Base-by-base conservation (phyloP, 768 basidiomycete species). In the Boletellus sp. region DNA sequence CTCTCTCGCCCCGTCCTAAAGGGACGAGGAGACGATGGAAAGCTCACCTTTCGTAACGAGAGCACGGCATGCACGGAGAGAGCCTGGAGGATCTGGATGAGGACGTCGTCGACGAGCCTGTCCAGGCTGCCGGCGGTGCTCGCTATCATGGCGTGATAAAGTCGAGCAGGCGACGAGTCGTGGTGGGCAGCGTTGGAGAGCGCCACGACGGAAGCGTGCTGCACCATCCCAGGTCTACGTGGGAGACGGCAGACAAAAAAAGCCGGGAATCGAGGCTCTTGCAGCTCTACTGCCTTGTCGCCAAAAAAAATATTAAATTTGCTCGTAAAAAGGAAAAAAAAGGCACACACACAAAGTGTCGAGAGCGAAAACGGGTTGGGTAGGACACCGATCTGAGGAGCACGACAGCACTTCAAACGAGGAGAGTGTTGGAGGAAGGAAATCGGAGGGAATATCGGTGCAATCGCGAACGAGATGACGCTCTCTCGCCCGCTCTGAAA, bases 101-200 rank as follows among this genome's bases (percentile, higher is more conserved):
- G n/a, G 38, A 65, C 33, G 28, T 65, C 64, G n/a, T 65, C 64
- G 33, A 61, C 60, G 16, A 65, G 53, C 22, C n/a, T 53, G 49
- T 65, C 66, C 0, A 65, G 26, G 32, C 53, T 50, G 45, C 24
- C 47, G n/a, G 47, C 11, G 9, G 28, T 11, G 28, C 28, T 28
- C 9, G 28, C 28, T 11, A 28, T 28, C 9, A 28, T 28, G 28
- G 28, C 7, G 28, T 11, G 2, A 28, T 10, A 10, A 11, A 40
- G 7, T 4, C 23, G 23, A 12, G 43, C 22, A 24, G 35, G 17
- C n/a, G 37, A 26, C 7, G 28, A 28, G 28, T 11, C 4, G 35
- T 17, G 32, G 37, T 45, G 38, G 26, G 37, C 45, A 20, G 22
- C 20, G 34, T 24, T 20, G 19, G 44, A 47, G 42, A 51, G 45